Evolutionary conservation across 2,329 filamentous ascomycete species (phyloP).

Genomic region (Ophiocordyceps polyrhachis-furcata): DNA sequence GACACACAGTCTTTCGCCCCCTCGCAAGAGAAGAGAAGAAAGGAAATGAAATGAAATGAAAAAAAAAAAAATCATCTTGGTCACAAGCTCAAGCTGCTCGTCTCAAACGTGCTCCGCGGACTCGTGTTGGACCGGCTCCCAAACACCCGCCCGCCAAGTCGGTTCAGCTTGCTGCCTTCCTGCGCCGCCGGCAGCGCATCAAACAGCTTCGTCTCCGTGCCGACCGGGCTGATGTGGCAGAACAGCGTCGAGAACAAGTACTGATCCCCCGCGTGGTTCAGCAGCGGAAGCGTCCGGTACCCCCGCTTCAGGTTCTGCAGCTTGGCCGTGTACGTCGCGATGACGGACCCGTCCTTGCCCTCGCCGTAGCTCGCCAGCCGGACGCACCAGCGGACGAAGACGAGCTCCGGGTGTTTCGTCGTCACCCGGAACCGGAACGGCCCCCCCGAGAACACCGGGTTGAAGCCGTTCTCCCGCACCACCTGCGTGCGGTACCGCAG

Average conservation of each 20-base stretch:
- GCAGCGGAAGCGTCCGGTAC: slow-evolving; percentile 78
- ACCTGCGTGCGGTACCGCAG: slow-evolving; percentile 65
- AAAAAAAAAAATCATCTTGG: neutral
- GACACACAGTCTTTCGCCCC: too few relatives aligned
- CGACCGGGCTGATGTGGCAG: slow-evolving; percentile 58
- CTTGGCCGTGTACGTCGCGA: slow-evolving; percentile 87
- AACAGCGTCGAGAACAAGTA: slow-evolving; percentile 92
- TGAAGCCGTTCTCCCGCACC: slow-evolving; percentile 78
- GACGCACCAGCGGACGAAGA: slow-evolving; percentile 86
- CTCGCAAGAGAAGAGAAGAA: neutral
- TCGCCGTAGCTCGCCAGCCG: slow-evolving; percentile 68
- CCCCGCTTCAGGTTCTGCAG: slow-evolving; percentile 77
- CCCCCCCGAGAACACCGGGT: slow-evolving; percentile 62
- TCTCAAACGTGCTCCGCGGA: slow-evolving; percentile 32
- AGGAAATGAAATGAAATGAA: neutral
- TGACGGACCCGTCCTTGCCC: slow-evolving; percentile 37
- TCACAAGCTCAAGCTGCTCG: slow-evolving; percentile 15
- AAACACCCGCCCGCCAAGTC: slow-evolving; percentile 38
- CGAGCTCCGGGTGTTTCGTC: slow-evolving; percentile 84
- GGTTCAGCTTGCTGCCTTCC: slow-evolving; percentile 34
- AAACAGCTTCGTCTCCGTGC: slow-evolving; percentile 37
- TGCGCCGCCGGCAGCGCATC: slow-evolving; percentile 22
- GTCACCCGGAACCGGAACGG: slow-evolving; percentile 64
- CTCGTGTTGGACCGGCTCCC: slow-evolving; percentile 29
- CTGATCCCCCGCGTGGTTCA: slow-evolving; percentile 75